Conservation (phyloP, 163 green algal species). For the Trebouxia gelatinosa region DNA sequence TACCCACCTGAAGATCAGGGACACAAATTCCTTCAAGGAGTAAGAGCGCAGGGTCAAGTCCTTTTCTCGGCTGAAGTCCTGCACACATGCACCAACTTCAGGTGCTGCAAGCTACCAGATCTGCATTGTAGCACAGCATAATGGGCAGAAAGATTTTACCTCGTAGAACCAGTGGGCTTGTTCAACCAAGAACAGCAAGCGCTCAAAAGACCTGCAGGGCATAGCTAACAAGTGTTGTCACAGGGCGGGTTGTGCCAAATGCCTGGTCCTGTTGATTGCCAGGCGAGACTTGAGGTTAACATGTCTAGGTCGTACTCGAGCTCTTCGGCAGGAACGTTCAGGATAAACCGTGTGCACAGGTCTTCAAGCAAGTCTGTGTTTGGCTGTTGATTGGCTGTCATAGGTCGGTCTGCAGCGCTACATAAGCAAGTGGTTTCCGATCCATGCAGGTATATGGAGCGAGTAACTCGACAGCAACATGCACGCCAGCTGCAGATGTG, state of each 20-base stretch:
- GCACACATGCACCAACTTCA: neutral
- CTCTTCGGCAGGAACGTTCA: slow-evolving; percentile 78
- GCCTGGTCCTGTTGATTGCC: too few species aligned
- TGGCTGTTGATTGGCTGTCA: slow-evolving; percentile 7
- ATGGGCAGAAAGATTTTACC: too few species aligned
- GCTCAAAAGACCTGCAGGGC: slow-evolving; percentile 76
- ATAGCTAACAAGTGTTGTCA: too few species aligned
- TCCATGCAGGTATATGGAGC: too few species aligned
- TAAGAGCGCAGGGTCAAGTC: slow-evolving; percentile 59
- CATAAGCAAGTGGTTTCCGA: too few species aligned
- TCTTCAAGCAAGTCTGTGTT: slow-evolving; percentile 74
- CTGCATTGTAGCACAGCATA: neutral
- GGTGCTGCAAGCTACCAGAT: neutral
- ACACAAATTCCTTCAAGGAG: slow-evolving; percentile 80
- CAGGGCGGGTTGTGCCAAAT: too few species aligned
- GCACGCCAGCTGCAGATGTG: neutral
- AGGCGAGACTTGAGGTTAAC: too few species aligned
- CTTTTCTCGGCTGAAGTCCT: slow-evolving; percentile 76
- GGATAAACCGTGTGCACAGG: slow-evolving; percentile 84
- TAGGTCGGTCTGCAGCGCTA: too few species aligned
- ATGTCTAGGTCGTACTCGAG: slow-evolving; percentile 76
- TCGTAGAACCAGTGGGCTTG: slow-evolving; percentile 97
- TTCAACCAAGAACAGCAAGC: slow-evolving; percentile 90
- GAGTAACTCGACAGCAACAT: too few species aligned
- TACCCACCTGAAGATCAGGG: slow-evolving; percentile 77